Evolutionary conservation across 345 rosid genomes (phyloP), one percentile per base, ranked within the genome.

Genomic region (Camelina neglecta): DNA sequence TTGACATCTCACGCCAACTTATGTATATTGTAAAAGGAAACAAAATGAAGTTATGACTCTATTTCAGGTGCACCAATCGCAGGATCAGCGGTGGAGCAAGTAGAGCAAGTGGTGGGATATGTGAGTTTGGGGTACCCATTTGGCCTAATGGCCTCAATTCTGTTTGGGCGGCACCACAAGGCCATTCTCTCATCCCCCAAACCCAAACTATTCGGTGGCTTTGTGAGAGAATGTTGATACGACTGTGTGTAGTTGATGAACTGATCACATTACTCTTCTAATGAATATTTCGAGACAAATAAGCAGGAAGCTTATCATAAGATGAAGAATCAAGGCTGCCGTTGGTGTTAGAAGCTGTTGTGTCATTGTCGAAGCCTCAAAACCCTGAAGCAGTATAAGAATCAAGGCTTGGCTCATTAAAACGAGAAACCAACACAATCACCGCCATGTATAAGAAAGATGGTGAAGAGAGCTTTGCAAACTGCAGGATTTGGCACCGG

Each of bases 21-120:
- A 15, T 18, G 20, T 59, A 35, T 29, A 71, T 13, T 42, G 45
- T 62, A 16, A 49, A 72, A 12, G 7, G 33, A 2, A 10, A 36
- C 7, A 38, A n/a, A 11, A 4, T 36, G 47, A 54, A 53, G 70
- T 29, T 58, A 10, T 11, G 44, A 60, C 2, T n/a, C 42, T 21
- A n/a, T 72, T 55, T 58, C 87, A 96, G 98, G 99, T 60, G 95
- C 99, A 24, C 93, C 98, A 6, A 91, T 96, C 53, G 91, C 97
- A 39, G 99, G 99, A 44, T 91, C 99, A 7, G 96, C 97, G 4
- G 92, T 89, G 13, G 90, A 93, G 44, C 83, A 91, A 80, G 69
- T 96, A 7, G 81, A 88, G 61, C 87, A 88, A 75, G 94, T 86
- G 7, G 86, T 88, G 20, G 99, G 93, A 51, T 93, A 91, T 36